phyloP scores from a whole-genome alignment of 169 alveolate genomes.

The Sarcocystis neurona region DNA sequence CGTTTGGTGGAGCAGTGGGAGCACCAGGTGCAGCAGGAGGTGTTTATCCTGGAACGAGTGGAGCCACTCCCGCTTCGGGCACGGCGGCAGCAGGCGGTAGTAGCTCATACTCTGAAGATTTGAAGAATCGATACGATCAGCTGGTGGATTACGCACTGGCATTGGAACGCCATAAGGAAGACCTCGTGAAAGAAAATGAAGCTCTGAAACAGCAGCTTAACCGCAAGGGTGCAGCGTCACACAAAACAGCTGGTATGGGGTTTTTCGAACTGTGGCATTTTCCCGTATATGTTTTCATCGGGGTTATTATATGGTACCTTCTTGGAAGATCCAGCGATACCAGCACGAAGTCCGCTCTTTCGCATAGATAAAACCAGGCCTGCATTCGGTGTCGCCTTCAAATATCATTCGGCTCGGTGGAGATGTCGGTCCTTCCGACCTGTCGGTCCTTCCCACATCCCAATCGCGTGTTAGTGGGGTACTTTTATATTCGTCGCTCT shows the following conservation, averaged over 20 bases:
- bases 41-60: no score
- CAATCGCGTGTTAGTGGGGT: no score
- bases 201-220: constrained; percentile 36
- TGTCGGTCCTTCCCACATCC: no score
- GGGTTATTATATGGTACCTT: constrained; percentile 30
- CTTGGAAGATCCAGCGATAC: constrained; percentile 4
- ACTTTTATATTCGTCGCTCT: no score
- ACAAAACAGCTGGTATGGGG: constrained; percentile 6
- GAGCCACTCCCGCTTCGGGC: no score
- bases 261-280: constrained; percentile 42
- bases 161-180: constrained; percentile 53
- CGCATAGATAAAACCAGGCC: no score
- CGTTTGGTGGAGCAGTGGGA: constrained; percentile 12
- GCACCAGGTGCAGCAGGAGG: constrained; percentile 39
- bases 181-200: constrained; percentile 67
- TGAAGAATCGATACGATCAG: constrained; percentile 67
- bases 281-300: constrained; percentile 33
- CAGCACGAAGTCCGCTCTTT: not conserved
- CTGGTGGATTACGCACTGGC: constrained; percentile 67
- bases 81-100: constrained; percentile 42
- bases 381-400: no score
- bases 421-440: no score
- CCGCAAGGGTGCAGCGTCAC: constrained; percentile 2
- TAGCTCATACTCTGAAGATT: constrained; percentile 14
- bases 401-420: no score